These are phyloP conservation scores for Leishmania aethiopica DNA, from an alignment of 208 protist species.

Conservation along the genomic window DNA sequence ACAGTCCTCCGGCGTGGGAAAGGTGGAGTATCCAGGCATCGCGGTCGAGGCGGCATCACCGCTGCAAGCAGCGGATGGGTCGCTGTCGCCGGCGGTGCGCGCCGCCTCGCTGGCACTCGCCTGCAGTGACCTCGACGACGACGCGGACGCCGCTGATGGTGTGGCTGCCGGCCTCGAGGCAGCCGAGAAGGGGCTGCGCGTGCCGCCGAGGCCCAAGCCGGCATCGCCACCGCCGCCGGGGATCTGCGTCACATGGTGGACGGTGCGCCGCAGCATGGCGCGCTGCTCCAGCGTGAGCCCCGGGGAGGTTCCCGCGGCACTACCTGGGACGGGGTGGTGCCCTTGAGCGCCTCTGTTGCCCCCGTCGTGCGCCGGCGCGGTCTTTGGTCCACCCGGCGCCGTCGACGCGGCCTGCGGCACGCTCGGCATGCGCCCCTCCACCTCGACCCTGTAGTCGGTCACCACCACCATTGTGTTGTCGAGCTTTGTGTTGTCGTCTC, in stretches of 20 bases:
- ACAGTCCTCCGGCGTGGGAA: conserved; percentile 44
- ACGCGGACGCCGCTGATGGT: background rate
- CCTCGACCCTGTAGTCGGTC: conserved; percentile 63
- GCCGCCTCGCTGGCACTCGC: background rate
- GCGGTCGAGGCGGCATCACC: background rate
- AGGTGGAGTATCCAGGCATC: conserved; percentile 33
- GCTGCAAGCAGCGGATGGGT: background rate
- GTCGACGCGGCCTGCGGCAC: conserved; percentile 13
- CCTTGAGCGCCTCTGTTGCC: background rate
- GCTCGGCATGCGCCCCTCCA: conserved; percentile 54
- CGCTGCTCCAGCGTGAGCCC: conserved; percentile 27
- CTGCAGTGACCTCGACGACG: background rate
- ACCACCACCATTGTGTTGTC: conserved; percentile 85
- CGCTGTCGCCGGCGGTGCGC: background rate
- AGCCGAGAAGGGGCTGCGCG: conserved; percentile 6
- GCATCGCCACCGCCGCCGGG: conserved; percentile 14
- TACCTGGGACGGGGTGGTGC: background rate
- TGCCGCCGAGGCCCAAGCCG: conserved; percentile 14
- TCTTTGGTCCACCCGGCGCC: conserved; percentile 18
- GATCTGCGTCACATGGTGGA: conserved; percentile 16
- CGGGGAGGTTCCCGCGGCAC: conserved; percentile 5
- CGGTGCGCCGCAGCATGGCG: conserved; percentile 16
- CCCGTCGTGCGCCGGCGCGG: background rate
- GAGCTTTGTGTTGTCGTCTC: conserved; percentile 75
- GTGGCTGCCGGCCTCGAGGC: background rate